Evolutionary conservation across 805 yeast genomes (phyloP), one percentile per base, ranked within the genome.

Genomic region (Lipomyces mesembrius): DNA sequence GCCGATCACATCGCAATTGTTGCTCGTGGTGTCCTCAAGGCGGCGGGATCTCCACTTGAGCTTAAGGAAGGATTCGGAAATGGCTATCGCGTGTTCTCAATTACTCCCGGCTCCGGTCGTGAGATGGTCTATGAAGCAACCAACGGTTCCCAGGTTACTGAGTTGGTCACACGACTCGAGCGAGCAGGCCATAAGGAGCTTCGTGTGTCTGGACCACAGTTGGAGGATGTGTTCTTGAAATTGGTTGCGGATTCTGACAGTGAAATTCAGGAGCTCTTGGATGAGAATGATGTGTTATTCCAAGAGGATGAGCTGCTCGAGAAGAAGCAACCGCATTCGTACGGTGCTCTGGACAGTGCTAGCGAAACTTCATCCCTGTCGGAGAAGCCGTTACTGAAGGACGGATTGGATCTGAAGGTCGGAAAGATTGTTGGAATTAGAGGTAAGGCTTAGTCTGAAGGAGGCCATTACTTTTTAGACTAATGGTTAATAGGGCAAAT

Each of bases 21-120:
- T 70, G 74, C 78, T 20, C 75, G 74, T 60, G 80, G 80, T 9
- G 67, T 65, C 2, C 61, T 77, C 46, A 73, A 72, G 59, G 77
- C 77, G 4, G 66, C 72, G 14, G 80, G 80, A 12, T 71, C 77
- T 9, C 72, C 80, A 5, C 75, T 77, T 7, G 72, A 75, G 51
- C 72, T 77, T 37, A 77, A 77, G 64, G 73, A 76, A 27, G 62
- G 72, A n/a, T 68, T 75, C 46, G 80, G 80, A 6, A 76, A 77
- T 5, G 78, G 78, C 3, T 77, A 76, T 53, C 67, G 73, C 14
- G 73, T 77, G 17, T 69, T 70, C 56, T 70, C 74, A n/a, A 61
- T 67, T 22, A 69, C 73, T 43, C 72, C 73, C 32, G 74, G 72
- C 14, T 60, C 75, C n/a, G 77, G 76, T 2, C 60, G 62, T n/a